Conservation (phyloP, 768 basidiomycete species). For the Mycena rebaudengoi region DNA sequence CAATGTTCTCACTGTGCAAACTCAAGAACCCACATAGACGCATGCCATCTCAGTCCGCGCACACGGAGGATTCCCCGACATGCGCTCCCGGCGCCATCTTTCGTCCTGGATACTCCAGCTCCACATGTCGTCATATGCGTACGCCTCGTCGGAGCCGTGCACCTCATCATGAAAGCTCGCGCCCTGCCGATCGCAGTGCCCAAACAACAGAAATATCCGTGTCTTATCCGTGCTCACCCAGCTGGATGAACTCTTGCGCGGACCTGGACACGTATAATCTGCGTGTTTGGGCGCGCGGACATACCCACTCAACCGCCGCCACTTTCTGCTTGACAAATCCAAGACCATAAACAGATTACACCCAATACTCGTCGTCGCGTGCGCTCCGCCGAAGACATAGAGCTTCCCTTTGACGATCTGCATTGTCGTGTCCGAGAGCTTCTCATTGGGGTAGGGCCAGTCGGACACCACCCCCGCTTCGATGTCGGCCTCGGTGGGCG, state of each 20-base stretch:
- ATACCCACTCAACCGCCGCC: neutral
- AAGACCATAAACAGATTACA: neutral
- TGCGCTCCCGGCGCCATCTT: neutral
- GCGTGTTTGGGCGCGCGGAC: neutral
- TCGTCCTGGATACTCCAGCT: neutral
- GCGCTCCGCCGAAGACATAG: neutral
- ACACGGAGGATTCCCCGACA: too few species aligned
- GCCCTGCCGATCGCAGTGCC: neutral
- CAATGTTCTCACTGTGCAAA: too few species aligned
- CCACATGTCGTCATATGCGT: neutral
- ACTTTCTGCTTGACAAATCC: neutral
- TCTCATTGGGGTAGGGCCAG: neutral
- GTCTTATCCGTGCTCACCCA: neutral
- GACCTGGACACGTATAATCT: neutral
- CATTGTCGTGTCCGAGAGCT: neutral
- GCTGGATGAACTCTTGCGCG: neutral
- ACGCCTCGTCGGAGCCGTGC: neutral
- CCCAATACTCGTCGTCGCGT: neutral
- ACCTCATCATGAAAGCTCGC: neutral
- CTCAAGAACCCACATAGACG: too few species aligned
- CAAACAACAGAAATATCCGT: neutral
- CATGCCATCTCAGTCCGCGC: too few species aligned
- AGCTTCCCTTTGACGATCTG: neutral
- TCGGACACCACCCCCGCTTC: neutral
- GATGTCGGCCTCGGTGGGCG: neutral